phyloP scores from a whole-genome alignment of 2,329 filamentous ascomycete genomes.

The Cephalotrichum gorgonifer region DNA sequence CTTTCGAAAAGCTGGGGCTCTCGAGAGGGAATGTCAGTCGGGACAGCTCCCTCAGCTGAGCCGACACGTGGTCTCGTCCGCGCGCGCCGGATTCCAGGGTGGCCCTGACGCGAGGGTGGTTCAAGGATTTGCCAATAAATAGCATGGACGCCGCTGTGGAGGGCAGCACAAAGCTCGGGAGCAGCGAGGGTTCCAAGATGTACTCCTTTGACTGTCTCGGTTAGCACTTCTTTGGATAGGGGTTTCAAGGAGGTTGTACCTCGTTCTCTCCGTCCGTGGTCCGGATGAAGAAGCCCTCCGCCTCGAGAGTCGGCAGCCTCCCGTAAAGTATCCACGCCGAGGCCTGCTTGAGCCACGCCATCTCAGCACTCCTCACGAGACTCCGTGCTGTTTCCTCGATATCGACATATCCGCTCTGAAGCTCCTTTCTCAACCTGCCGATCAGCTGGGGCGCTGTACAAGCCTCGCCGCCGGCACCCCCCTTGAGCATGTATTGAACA shows the following conservation, averaged over 20 bases:
- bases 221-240: not conserved
- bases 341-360: constrained; percentile 82
- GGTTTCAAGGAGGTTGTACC: constrained; percentile 13
- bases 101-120: constrained; percentile 60
- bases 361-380: constrained; percentile 70
- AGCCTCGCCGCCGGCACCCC: constrained; percentile 21
- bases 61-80: constrained; percentile 51
- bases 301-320: constrained; percentile 64
- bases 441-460: constrained; percentile 67
- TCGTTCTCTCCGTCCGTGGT: constrained; percentile 30
- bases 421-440: constrained; percentile 61
- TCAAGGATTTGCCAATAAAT: constrained; percentile 82
- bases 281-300: constrained; percentile 79
- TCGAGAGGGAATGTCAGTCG: constrained; percentile 65
- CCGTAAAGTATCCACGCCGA: constrained; percentile 89
- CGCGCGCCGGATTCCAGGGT: constrained; percentile 30
- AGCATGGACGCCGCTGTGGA: constrained; percentile 73
- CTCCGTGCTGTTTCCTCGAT: constrained; percentile 67
- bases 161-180: constrained; percentile 71
- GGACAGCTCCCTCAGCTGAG: constrained; percentile 60
- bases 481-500: constrained; percentile 52
- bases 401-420: constrained; percentile 81
- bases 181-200: constrained; percentile 42
- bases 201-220: constrained; percentile 37
- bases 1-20: constrained; percentile 55